phyloP scores from a whole-genome alignment of 495 filamentous ascomycete genomes.

The Penicillium subrubescens region DNA sequence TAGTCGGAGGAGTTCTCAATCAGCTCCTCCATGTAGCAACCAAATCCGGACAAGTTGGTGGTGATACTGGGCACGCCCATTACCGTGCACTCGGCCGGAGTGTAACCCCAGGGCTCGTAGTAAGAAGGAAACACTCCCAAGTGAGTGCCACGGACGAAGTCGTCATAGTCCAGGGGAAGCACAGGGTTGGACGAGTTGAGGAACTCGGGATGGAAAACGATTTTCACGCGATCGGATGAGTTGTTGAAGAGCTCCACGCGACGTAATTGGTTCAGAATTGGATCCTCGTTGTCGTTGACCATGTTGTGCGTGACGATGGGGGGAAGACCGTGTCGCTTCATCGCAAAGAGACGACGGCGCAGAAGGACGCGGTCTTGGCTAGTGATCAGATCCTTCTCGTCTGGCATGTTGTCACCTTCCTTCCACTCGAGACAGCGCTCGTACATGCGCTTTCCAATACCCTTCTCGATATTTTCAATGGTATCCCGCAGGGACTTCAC shows the following conservation, averaged over 20 bases:
- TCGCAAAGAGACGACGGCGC: constrained; percentile 87
- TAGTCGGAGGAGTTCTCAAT: constrained; percentile 98
- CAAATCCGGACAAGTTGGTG: constrained; percentile 95
- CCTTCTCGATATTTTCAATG: constrained; percentile 83
- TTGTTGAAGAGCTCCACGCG: constrained; percentile 97
- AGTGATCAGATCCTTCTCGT: constrained; percentile 92
- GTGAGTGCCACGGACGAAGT: constrained; percentile 96
- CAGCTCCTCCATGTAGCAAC: constrained; percentile 99
- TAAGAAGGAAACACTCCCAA: constrained; percentile 95
- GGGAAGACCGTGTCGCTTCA: constrained; percentile 87
- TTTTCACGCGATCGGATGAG: constrained; percentile 90
- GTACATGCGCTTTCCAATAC: constrained; percentile 91
- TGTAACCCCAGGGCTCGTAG: constrained; percentile 99
- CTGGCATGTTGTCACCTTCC: constrained; percentile 88
- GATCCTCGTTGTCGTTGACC: constrained; percentile 90
- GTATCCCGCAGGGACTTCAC: constrained; percentile 96
- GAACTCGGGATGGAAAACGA: constrained; percentile 98
- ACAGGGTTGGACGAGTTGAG: constrained; percentile 94
- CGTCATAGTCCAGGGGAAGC: constrained; percentile 93
- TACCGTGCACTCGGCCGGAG: constrained; percentile 96
- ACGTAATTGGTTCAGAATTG: constrained; percentile 93
- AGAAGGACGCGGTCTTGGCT: constrained; percentile 92
- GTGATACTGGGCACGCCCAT: constrained; percentile 99
- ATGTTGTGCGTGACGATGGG: constrained; percentile 99
- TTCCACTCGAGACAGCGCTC: constrained; percentile 92